Percentiles rank a stretch among this genome's conserved stretches.
Conservation (phyloP, 306 rosid species). For the Adenanthera pavonina region DNA sequence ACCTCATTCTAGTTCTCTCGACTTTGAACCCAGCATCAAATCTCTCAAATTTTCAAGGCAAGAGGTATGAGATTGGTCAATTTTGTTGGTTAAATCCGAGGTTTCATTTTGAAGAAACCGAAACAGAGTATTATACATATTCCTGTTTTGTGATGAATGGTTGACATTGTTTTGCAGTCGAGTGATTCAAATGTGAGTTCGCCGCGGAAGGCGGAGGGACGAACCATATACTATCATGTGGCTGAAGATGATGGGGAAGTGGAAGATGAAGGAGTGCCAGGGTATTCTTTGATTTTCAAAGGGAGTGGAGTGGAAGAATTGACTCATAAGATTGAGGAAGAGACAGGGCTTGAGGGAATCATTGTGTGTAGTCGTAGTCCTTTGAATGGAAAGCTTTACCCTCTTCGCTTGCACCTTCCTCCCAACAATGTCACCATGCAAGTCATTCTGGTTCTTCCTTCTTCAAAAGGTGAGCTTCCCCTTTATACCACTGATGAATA, state of each 20-base stretch:
- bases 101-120: not conserved
- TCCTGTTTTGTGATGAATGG: not conserved
- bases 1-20: slow-evolving; percentile 68
- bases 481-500: not conserved
- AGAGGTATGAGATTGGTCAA: slow-evolving; percentile 51
- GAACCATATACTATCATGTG: slow-evolving; percentile 80
- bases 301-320: slow-evolving; percentile 84
- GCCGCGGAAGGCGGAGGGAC: slow-evolving; percentile 69
- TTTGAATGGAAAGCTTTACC: slow-evolving; percentile 74
- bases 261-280: slow-evolving; percentile 56
- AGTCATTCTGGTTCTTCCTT: slow-evolving; percentile 65
- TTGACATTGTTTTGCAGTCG: slow-evolving; percentile 54
- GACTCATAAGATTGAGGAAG: slow-evolving; percentile 77
- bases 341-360: slow-evolving; percentile 73
- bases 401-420: slow-evolving; percentile 96
- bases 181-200: slow-evolving; percentile 48
- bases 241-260: slow-evolving; percentile 83
- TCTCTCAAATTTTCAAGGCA: slow-evolving; percentile 51
- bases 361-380: slow-evolving; percentile 80
- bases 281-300: slow-evolving; percentile 63
- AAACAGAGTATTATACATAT: not conserved
- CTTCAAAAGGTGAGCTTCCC: slow-evolving; percentile 63
- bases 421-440: slow-evolving; percentile 84
- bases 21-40: slow-evolving; percentile 52
- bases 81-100: not conserved